These are phyloP conservation scores for Boletus subcaerulescens DNA, from an alignment of 768 basidiomycete genomes.

Conservation along the genomic window DNA sequence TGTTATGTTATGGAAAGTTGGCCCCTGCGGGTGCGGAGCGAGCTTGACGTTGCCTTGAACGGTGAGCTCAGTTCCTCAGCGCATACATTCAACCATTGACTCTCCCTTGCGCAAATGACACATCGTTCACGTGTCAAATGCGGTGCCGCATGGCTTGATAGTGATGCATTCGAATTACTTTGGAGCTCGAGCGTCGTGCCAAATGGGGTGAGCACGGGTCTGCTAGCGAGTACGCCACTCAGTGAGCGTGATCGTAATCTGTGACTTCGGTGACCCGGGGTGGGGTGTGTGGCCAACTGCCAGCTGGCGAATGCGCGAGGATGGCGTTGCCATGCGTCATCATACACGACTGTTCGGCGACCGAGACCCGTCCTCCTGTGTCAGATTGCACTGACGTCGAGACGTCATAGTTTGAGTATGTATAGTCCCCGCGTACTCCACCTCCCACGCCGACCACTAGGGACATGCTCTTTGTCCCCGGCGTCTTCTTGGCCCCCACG, in stretches of 20 bases:
- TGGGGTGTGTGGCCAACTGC: too few relatives aligned
- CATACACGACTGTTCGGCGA: background rate
- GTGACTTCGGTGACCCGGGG: background rate
- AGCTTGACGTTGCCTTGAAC: conserved; percentile 5
- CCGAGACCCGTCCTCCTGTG: conserved; percentile 7
- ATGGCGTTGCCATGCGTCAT: background rate
- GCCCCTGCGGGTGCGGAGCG: background rate
- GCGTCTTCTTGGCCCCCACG: conserved; percentile 13
- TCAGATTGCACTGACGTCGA: conserved; percentile 21
- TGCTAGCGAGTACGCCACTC: conserved; percentile 2
- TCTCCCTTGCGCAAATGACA: too few relatives aligned
- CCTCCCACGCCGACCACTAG: conserved; percentile 17
- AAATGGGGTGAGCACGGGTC: conserved; percentile 11
- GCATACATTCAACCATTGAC: conserved; percentile 1
- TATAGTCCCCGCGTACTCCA: conserved; percentile 7
- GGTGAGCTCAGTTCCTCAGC: background rate
- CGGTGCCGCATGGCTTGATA: conserved; percentile 6
- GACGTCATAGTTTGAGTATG: conserved; percentile 6
- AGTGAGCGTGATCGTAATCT: background rate
- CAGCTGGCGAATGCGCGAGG: too few relatives aligned
- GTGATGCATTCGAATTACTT: conserved; percentile 11
- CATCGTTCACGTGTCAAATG: conserved; percentile 12
- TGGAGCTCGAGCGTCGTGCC: conserved; percentile 2
- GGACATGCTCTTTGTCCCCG: background rate
- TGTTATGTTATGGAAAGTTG: too few relatives aligned